Evolutionary conservation across 139 green algal genomes (phyloP), one percentile per base, ranked within the genome.

Genomic region (Raphidocelis subcapitata): DNA sequence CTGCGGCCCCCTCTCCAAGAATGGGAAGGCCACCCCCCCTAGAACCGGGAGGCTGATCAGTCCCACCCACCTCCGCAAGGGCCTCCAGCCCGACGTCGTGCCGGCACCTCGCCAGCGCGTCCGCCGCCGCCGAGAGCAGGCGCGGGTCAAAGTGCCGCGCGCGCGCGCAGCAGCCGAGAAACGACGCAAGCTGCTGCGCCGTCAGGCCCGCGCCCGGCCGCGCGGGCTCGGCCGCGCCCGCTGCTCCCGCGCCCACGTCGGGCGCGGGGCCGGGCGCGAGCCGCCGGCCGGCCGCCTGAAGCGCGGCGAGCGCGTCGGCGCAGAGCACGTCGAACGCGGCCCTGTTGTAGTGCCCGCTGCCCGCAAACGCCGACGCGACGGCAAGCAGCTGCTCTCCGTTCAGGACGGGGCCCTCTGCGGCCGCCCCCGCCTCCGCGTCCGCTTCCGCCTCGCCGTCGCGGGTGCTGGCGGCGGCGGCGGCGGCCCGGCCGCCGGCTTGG

Each of bases 351-450:
- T 75, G 69, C 56, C 55, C 20, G 1, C 37, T 56, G 24, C 32
- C 56, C 54, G 56, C 69, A 75, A 65, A 75, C 12, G 37, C 69
- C 15, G n/a, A 3, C 41, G 65, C 26, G 56, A 75, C n/a, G 3
- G 47, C 26, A 12, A 36, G 12, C 26, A 75, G 56, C 69, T 75
- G 69, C 69, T 60, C 26, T 24, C 56, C 2, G 1, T 20, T 36
- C 55, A 75, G 60, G 5, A 49, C 41, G 12, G 41, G 41, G 41
- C n/a, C n/a, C n/a, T n/a, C n/a, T n/a, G n/a, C n/a, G n/a, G n/a
- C n/a, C n/a, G n/a, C n/a, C n/a, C n/a, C n/a, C n/a, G n/a, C n/a
- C n/a, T n/a, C n/a, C n/a, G n/a, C n/a, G n/a, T n/a, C n/a, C n/a
- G n/a, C n/a, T n/a, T n/a, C n/a, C n/a, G n/a, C n/a, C n/a, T n/a